Evolutionary conservation across 2,329 filamentous ascomycete genomes (phyloP).

Genomic region (Achaetomium macrosporum): DNA sequence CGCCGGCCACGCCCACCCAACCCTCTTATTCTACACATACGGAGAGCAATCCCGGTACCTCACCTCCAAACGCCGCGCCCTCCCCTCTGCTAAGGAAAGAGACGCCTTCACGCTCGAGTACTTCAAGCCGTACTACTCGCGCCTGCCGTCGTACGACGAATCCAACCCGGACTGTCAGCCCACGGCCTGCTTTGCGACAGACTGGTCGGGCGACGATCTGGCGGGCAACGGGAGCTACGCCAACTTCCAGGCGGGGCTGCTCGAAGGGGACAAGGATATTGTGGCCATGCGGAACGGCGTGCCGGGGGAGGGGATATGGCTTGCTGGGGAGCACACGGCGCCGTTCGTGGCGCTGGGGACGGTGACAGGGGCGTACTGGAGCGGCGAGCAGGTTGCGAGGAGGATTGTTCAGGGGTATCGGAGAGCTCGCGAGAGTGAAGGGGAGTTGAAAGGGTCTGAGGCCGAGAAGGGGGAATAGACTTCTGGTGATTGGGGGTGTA

Average conservation of each 20-base stretch:
- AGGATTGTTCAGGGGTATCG: constrained; percentile 39
- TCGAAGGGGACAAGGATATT: constrained; percentile 66
- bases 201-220: constrained; percentile 72
- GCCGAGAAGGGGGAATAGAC: neutral
- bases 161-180: constrained; percentile 55
- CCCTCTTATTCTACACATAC: constrained; percentile 77
- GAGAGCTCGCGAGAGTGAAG: neutral
- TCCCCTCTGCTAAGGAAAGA: constrained; percentile 42
- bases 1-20: constrained; percentile 57
- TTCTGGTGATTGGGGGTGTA: neutral
- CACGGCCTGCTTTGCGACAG: constrained; percentile 58
- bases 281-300: constrained; percentile 56
- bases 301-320: constrained; percentile 67
- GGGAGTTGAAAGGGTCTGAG: neutral
- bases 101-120: constrained; percentile 55
- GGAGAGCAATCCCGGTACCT: constrained; percentile 56
- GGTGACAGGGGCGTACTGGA: constrained; percentile 87
- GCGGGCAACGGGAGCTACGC: constrained; percentile 78
- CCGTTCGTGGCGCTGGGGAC: constrained; percentile 87
- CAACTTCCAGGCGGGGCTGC: constrained; percentile 75
- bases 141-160: constrained; percentile 61
- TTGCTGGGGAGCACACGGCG: constrained; percentile 85
- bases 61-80: constrained; percentile 38
- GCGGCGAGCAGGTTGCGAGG: constrained; percentile 70
- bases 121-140: constrained; percentile 73